Evolutionary conservation across 495 filamentous ascomycete species (phyloP), one percentile per base, ranked within the genome.

Genomic region (Cryomyces antarcticus): DNA sequence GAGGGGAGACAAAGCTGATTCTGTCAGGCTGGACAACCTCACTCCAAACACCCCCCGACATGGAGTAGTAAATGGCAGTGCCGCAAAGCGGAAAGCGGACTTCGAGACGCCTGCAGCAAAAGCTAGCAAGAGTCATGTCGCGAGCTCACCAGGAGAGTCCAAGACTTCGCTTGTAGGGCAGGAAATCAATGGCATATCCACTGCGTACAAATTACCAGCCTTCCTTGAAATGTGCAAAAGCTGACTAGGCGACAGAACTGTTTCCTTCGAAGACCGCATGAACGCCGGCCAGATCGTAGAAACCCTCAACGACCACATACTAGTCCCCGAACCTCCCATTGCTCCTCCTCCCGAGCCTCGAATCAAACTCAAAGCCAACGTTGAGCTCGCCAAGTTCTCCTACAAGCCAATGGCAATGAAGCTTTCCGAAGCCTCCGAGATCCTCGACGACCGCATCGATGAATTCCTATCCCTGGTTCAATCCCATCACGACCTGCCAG

Each of bases 401-500:
- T 97, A 94, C 58, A 85, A 85, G 50, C 78, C 84, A 0, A 79
- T 95, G 80, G 80, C 83, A 29, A 93, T 93, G 84, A 92, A 89
- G 49, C 69, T 87, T 9, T 83, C 83, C 4, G 87, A 94, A 52
- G 76, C 83, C 2, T 87, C 86, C 3, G 87, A 94, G 59, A 80
- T 93, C 41, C 67, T 93, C 5, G 89, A 97, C 55, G 87, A 94
- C 56, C 74, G 88, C 37, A 94, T 97, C 58, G 89, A 97, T 44
- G 83, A 82, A 30, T 93, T 95, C 49, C 66, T 71, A 48, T 54
- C 56, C 4, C 55, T 82, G 3, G 69, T 93, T n/a, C 73, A 80
- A 62, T 71, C 73, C 27, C 67, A 85, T 52, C 70, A 89, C 57
- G 63, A 73, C 12, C 69, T 93, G 10, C 77, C 84, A 7, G 80